Conservation (phyloP, 106 monocot genomes). For the Vanilla planifolia region DNA sequence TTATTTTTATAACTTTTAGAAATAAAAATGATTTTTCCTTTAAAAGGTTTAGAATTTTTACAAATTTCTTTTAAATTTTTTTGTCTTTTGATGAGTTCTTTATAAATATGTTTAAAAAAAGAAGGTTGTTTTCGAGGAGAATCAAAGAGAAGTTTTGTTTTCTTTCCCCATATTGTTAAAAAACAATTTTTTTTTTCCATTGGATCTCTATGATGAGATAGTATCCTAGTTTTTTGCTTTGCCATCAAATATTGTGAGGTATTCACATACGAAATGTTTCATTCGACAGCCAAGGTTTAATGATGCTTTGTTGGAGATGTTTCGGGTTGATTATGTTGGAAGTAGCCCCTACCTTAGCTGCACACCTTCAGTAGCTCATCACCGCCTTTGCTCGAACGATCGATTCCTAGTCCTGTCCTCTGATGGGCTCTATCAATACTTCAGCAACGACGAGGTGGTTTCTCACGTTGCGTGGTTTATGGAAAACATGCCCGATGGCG, state of each 20-base stretch:
- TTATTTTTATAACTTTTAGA: no score
- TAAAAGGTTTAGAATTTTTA: no score
- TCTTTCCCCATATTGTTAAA: no score
- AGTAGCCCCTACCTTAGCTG: constrained; percentile 75
- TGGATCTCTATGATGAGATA: no score
- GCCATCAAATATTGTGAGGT: not conserved
- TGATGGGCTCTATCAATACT: constrained; percentile 96
- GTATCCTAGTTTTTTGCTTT: not conserved
- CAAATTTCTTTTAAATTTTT: no score
- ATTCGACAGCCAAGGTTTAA: constrained; percentile 72
- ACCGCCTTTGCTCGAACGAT: constrained; percentile 65
- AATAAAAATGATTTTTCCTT: no score
- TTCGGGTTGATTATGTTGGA: constrained; percentile 79
- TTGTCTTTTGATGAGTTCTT: no score
- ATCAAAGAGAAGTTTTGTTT: no score
- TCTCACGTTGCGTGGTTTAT: constrained; percentile 92
- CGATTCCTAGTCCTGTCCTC: constrained; percentile 82
- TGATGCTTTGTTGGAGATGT: constrained; percentile 88
- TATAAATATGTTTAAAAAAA: no score
- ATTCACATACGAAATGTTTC: not conserved
- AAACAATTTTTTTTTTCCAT: no score
- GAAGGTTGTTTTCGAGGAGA: no score
- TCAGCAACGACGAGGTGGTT: constrained; percentile 95
- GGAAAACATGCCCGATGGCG: constrained; percentile 83
- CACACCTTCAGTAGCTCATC: constrained; percentile 69